Base-by-base conservation (phyloP, 176 grass and related monocot species). In the Oryza brachyantha region DNA sequence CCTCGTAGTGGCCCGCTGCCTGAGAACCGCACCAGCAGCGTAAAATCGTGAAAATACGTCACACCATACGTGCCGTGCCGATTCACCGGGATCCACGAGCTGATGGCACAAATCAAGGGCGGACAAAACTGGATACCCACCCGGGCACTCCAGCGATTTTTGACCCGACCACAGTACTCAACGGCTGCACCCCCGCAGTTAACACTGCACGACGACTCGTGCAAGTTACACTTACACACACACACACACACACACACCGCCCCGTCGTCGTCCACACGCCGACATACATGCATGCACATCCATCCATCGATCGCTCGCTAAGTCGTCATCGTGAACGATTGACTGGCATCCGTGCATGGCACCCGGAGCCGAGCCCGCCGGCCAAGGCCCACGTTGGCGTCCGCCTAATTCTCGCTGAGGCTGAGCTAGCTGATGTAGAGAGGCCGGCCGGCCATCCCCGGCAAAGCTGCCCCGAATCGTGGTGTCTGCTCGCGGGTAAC, bases 151-250 rank as follows among this genome's bases (percentile, higher is more conserved):
- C 64, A 67, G 24, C 66, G 36, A 57, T 42, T 58, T 31, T 25
- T 61, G 16, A 80, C 50, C n/a, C 26, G 16, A 31, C 58, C 52
- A 68, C 45, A 57, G 13, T 68, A 57, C 63, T 79, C 76, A 14
- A 57, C 46, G 21, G 45, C 45, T 19, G n/a, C n/a, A 52, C 5
- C 48, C 48, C 45, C 5, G 31, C 62, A 28, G 22, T 28, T 79
- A 78, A 52, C 25, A 57, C 63, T 24, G 46, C 78, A 80, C 25
- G 35, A 62, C 73, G 32, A 42, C 65, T 9, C 34, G 78, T 80
- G 78, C 66, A 80, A 70, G 66, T 40, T 60, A 60, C 48, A 52
- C 48, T 17, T 6, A n/a, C n/a, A n/a, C n/a, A n/a, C n/a, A n/a
- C n/a, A n/a, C n/a, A n/a, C n/a, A n/a, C n/a, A n/a, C n/a, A n/a